These are phyloP conservation scores for Neofusicoccum laricinum DNA, from an alignment of 2,329 filamentous ascomycete species.

Conservation along the genomic window DNA sequence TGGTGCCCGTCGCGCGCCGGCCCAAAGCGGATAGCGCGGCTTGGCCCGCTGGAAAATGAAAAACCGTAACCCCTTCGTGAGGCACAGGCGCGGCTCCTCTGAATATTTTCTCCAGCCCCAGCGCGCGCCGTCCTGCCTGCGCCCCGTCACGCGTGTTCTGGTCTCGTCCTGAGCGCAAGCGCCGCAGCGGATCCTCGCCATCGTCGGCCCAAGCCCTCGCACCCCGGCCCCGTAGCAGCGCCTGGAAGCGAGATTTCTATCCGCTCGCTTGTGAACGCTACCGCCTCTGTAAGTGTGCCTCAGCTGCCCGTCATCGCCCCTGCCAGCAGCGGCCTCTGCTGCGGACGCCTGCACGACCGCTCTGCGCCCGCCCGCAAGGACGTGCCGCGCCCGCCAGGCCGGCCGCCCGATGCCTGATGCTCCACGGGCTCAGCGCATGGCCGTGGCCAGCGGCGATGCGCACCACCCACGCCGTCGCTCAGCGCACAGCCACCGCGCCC, in stretches of 20 bases:
- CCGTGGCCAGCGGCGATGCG: background rate
- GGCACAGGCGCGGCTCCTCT: background rate
- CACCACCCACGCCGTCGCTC: conserved; percentile 4
- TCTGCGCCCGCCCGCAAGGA: background rate
- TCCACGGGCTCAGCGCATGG: background rate
- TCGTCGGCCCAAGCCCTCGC: background rate
- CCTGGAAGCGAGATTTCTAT: background rate
- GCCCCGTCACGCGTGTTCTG: background rate
- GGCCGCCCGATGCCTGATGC: background rate
- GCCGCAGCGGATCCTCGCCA: conserved; percentile 6
- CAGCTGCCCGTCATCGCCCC: conserved; percentile 14
- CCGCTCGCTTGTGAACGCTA: conserved; percentile 3
- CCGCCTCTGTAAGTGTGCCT: conserved; percentile 4
- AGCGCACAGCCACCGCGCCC: conserved; percentile 8
- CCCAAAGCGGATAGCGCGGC: background rate
- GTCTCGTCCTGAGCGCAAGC: background rate
- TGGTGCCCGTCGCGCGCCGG: background rate
- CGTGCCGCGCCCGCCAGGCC: background rate
- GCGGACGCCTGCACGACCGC: background rate
- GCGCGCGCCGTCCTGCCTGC: background rate
- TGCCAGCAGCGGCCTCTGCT: background rate
- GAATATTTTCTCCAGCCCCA: conserved; percentile 9
- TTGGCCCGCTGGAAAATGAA: background rate
- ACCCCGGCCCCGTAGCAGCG: background rate
- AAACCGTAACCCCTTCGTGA: background rate